phyloP scores from a whole-genome alignment of 1,139 yeast species.

The Protomyces lactucae-debilis region DNA sequence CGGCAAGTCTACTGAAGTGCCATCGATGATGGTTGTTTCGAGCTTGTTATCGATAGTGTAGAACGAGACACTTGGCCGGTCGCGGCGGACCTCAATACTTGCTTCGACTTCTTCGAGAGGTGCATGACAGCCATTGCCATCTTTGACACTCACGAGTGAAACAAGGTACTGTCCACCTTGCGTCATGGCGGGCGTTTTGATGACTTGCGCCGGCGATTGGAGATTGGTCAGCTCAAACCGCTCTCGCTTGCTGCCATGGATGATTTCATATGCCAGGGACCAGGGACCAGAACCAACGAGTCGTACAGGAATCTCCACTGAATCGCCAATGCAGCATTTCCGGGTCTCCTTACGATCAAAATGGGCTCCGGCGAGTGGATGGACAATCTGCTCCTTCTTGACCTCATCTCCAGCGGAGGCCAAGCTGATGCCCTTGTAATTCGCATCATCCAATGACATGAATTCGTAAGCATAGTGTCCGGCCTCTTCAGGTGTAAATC shows the following conservation, averaged over 20 bases:
- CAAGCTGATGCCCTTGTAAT: constrained; percentile 38
- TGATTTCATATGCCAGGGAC: constrained; percentile 61
- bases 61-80: constrained; percentile 56
- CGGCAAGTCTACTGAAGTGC: constrained; percentile 56
- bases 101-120: constrained; percentile 58
- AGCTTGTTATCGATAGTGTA: constrained; percentile 41
- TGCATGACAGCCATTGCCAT: constrained; percentile 69
- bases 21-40: constrained; percentile 46
- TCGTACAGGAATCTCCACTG: constrained; percentile 49
- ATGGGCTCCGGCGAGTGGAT: constrained; percentile 42
- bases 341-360: constrained; percentile 36
- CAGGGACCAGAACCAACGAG: constrained; percentile 80
- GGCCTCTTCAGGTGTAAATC: constrained; percentile 71
- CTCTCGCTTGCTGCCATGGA: constrained; percentile 49
- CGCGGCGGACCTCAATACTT: constrained; percentile 58
- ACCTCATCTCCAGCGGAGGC: constrained; percentile 35
- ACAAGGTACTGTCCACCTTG: constrained; percentile 69
- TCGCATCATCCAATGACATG: constrained; percentile 42
- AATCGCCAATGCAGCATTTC: constrained; percentile 48
- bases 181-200: constrained; percentile 52
- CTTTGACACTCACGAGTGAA: constrained; percentile 59
- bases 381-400: constrained; percentile 39
- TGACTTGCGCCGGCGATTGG: constrained; percentile 40
- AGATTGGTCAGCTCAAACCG: constrained; percentile 48
- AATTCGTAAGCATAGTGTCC: constrained; percentile 77